Evolutionary conservation across 1,284 basidiomycete genomes (phyloP).

Genomic region (Papiliotrema nemorosa): DNA sequence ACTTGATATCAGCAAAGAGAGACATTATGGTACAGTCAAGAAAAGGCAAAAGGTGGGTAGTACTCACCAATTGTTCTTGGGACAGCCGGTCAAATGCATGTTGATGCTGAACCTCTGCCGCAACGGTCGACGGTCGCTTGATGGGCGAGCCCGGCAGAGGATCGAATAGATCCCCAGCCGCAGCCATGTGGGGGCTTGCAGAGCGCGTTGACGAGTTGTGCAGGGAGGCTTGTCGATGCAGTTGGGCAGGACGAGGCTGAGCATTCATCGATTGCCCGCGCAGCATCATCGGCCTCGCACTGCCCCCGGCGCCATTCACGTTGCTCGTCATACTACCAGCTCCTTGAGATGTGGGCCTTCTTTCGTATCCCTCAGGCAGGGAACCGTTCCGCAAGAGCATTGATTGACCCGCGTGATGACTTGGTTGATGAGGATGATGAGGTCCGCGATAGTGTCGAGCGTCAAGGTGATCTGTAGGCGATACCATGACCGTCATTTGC

Average conservation of each 20-base stretch:
- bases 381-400: constrained; percentile 15
- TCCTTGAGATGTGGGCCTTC: background rate
- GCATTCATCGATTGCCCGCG: constrained; percentile 22
- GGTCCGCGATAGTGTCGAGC: background rate
- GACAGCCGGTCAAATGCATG: background rate
- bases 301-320: background rate
- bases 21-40: constrained; percentile 3
- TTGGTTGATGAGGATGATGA: no score
- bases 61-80: background rate
- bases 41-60: background rate
- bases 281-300: constrained; percentile 13
- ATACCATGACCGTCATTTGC: constrained; percentile 10
- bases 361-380: constrained; percentile 6
- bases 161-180: constrained; percentile 31
- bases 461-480: constrained; percentile 23
- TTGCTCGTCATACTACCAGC: background rate
- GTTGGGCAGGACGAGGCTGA: constrained; percentile 10
- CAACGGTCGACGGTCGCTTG: constrained; percentile 14
- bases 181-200: constrained; percentile 32
- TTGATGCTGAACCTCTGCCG: background rate
- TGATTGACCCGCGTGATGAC: background rate
- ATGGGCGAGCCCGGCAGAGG: constrained; percentile 18
- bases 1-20: background rate
- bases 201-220: constrained; percentile 17
- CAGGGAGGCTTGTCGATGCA: constrained; percentile 29